Base-by-base conservation (phyloP, 768 basidiomycete species). In the Leucocoprinus birnbaumii region DNA sequence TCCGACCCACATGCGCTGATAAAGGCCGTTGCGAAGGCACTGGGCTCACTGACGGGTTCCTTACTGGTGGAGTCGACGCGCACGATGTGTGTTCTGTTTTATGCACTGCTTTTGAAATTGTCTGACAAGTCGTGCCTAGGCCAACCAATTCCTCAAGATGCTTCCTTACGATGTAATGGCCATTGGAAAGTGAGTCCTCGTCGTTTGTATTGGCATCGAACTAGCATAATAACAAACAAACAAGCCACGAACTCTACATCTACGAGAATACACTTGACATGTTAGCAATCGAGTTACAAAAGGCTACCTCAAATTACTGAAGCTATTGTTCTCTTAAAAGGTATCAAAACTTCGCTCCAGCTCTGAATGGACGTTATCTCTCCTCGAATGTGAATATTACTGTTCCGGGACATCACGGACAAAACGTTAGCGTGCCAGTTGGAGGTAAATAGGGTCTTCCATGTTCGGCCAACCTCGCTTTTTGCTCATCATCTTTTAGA, bases 381-480 rank as follows among this genome's bases (percentile, higher is more conserved):
- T 84, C 91, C 1, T 90, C 86, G 2, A 96, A 96, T 62, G 89
- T 83, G 53, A 90, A 95, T 70, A 90, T 96, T 65, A 93, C 91
- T 2, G 64, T 88, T 9, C 58, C 75, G 14, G 77, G 80, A 61
- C 62, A 69, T 31, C 55, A 71, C n/a, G 71, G 72, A 27, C 62
- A 73, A 31, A 63, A 66, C 3, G 68, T 72, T 25, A 73, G 59
- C 45, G 64, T 68, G 4, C 71, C 74, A 1, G 69, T 76, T 48
- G 80, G 74, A 42, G 68, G 71, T 72, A 57, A 44, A 66, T 57
- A 11, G 38, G n/a, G n/a, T n/a, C n/a, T n/a, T 6, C 10, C 19
- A 18, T 13, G 11, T 48, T 13, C 26, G 16, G 19, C 10, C 27
- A 31, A 13, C 2, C 11, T 48, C 18, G n/a, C n/a, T 21, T 18